Conservation (phyloP, 1,284 basidiomycete genomes). For the Naganishia sp. region DNA sequence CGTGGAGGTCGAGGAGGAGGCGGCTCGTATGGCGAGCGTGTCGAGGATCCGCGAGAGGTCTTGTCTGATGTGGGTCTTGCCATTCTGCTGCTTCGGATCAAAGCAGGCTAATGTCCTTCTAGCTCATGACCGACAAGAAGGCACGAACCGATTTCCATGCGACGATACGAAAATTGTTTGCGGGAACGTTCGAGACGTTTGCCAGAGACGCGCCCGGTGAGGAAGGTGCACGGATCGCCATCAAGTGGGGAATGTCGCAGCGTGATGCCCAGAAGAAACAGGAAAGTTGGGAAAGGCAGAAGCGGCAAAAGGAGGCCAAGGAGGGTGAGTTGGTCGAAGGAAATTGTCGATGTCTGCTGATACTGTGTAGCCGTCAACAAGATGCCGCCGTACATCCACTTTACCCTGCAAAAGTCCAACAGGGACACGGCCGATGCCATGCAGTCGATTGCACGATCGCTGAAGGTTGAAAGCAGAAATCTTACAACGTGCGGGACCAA, state of each 20-base stretch:
- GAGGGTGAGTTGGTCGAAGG: not conserved
- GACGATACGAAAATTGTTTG: slow-evolving; percentile 75
- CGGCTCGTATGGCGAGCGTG: slow-evolving; percentile 31
- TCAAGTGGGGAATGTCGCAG: slow-evolving; percentile 42
- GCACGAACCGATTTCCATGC: slow-evolving; percentile 80
- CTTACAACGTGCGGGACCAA: slow-evolving; percentile 93
- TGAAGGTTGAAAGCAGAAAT: slow-evolving; percentile 75
- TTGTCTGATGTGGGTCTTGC: slow-evolving; percentile 66
- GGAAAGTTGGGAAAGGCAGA: slow-evolving; percentile 28
- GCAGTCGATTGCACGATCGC: slow-evolving; percentile 69
- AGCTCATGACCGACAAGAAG: slow-evolving; percentile 81
- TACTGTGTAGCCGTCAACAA: slow-evolving; percentile 27
- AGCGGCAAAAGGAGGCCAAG: slow-evolving; percentile 31
- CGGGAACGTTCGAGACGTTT: slow-evolving; percentile 73
- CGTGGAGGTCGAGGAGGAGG: slow-evolving; percentile 51
- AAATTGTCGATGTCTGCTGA: too few species aligned
- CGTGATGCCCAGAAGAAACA: slow-evolving; percentile 29
- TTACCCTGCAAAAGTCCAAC: slow-evolving; percentile 96
- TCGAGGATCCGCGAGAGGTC: slow-evolving; percentile 70
- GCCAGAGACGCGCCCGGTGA: slow-evolving; percentile 40
- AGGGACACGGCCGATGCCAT: slow-evolving; percentile 96
- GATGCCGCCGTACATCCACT: slow-evolving; percentile 81
- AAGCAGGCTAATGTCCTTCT: slow-evolving; percentile 17
- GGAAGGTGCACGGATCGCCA: slow-evolving; percentile 41
- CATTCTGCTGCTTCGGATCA: slow-evolving; percentile 29